These are phyloP conservation scores for Cadophora sp. DNA, from an alignment of 2,329 filamentous ascomycete genomes.

Conservation along the genomic window DNA sequence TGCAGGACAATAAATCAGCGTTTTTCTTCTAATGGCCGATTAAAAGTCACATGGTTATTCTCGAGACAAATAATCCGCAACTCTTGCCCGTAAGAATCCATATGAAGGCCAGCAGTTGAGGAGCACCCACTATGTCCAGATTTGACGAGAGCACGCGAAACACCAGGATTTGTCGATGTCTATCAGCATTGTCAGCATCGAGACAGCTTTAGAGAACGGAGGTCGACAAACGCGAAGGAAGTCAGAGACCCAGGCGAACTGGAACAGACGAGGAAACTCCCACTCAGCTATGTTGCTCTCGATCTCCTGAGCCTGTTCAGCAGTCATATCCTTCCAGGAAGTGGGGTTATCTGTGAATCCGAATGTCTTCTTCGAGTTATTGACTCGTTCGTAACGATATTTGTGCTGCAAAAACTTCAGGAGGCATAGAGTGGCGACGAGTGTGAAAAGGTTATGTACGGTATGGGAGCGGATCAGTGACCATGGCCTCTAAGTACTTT, in stretches of 20 bases:
- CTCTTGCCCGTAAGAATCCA: too few relatives aligned
- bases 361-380: conserved; percentile 23
- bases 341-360: conserved; percentile 18
- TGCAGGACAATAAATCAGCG: neutral
- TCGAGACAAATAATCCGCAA: too few relatives aligned
- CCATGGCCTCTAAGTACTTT: neutral
- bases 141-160: conserved; percentile 26
- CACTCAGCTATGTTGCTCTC: conserved; percentile 28
- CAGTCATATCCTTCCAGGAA: conserved; percentile 23
- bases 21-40: neutral
- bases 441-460: neutral
- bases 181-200: neutral
- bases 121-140: conserved; percentile 20
- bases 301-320: conserved; percentile 29
- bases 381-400: conserved; percentile 19
- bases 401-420: conserved; percentile 8
- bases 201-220: neutral
- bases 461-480: neutral
- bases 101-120: too few relatives aligned
- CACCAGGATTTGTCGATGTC: conserved; percentile 28
- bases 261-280: conserved; percentile 28
- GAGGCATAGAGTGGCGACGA: neutral
- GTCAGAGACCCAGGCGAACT: conserved; percentile 29
- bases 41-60: too few relatives aligned
- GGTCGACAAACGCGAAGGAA: conserved; percentile 24